phyloP scores from a whole-genome alignment of 768 basidiomycete genomes.

The Porphyrellus cyaneotinctus region DNA sequence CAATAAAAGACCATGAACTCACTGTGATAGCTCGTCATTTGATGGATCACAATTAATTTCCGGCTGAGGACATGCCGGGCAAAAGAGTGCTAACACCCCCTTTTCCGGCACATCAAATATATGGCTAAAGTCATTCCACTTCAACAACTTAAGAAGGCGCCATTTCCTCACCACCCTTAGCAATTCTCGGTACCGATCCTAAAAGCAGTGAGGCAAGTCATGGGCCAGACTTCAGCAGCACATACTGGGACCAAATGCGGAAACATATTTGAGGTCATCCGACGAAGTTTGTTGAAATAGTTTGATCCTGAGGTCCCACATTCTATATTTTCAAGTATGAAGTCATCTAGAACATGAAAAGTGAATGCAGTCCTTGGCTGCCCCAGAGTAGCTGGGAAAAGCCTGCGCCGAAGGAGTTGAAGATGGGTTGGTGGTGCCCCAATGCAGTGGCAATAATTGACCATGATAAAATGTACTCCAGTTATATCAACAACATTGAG shows the following conservation, averaged over 20 bases:
- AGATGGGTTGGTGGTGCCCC: background rate
- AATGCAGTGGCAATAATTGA: background rate
- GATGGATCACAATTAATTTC: too few species aligned
- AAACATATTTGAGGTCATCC: background rate
- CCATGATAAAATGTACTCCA: too few species aligned
- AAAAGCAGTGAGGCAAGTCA: too few species aligned
- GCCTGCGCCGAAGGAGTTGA: background rate
- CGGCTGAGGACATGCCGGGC: slow-evolving; percentile 27
- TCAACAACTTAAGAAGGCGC: slow-evolving; percentile 16
- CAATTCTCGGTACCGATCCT: slow-evolving; percentile 20
- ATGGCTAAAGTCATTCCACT: slow-evolving; percentile 17
- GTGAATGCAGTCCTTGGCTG: background rate
- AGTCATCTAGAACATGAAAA: slow-evolving; percentile 18
- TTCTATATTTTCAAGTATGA: slow-evolving; percentile 16
- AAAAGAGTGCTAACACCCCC: slow-evolving; percentile 9
- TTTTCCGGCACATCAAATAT: background rate
- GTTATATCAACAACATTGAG: too few species aligned
- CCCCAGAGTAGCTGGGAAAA: background rate
- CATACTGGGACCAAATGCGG: slow-evolving; percentile 1
- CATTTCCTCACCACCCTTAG: slow-evolving; percentile 12
- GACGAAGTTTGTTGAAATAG: background rate
- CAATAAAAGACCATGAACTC: too few species aligned
- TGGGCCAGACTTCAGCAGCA: too few species aligned
- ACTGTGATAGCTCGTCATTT: too few species aligned
- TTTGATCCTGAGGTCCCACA: slow-evolving; percentile 4